Percentiles rank a stretch among this genome's conserved stretches.
Evolutionary conservation across 441 rosid species (phyloP).

Genomic region (Pelargonium citronellum): DNA sequence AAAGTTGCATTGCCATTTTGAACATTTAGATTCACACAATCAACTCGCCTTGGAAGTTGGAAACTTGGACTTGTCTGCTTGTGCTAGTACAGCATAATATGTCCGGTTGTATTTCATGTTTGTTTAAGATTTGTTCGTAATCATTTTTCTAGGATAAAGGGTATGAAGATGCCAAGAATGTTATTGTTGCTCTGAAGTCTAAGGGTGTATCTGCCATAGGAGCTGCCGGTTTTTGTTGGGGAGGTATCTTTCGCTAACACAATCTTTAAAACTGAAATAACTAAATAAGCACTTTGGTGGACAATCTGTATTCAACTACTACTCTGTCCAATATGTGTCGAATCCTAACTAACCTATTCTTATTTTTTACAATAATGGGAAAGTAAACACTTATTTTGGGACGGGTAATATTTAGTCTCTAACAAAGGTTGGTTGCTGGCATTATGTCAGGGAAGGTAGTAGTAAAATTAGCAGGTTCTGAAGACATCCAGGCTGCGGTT

Average conservation of each 20-base stretch:
- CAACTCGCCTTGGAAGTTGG: too few species aligned
- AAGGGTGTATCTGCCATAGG: constrained; percentile 47
- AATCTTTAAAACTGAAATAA: neutral
- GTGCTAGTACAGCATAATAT: too few species aligned
- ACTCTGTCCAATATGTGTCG: too few species aligned
- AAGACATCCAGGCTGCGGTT: constrained; percentile 27
- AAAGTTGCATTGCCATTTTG: too few species aligned
- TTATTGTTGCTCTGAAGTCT: constrained; percentile 41
- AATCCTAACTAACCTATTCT: too few species aligned
- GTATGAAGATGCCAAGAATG: constrained; percentile 40
- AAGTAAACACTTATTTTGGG: neutral
- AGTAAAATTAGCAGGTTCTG: constrained; percentile 20
- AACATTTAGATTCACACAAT: too few species aligned
- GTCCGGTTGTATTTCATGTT: too few species aligned
- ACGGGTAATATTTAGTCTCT: neutral
- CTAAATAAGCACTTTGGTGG: neutral
- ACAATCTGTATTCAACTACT: too few species aligned
- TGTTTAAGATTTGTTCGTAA: too few species aligned
- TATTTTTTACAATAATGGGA: too few species aligned
- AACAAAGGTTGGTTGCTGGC: neutral
- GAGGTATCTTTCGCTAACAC: constrained; percentile 26
- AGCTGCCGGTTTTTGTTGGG: constrained; percentile 62
- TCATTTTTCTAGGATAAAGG: constrained; percentile 38
- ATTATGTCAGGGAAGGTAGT: constrained; percentile 27
- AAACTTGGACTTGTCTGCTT: too few species aligned